Percentiles rank a stretch among this genome's conserved stretches.
Evolutionary conservation across 805 yeast genomes (phyloP).

Genomic region (Candida takata): DNA sequence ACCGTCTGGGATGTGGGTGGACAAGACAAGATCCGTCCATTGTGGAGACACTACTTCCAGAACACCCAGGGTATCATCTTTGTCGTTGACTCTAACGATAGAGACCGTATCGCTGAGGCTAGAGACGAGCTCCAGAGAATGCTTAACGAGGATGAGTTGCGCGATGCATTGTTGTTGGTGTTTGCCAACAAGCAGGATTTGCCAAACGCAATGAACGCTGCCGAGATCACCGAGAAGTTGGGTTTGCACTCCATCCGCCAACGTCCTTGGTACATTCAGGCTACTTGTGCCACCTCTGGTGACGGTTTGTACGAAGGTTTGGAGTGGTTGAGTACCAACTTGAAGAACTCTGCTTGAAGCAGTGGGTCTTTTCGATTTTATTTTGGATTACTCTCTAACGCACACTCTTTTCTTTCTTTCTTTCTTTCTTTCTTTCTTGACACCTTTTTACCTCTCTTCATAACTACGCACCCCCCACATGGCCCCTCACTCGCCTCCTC

Average conservation of each 20-base stretch:
- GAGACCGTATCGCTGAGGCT: conserved; percentile 96
- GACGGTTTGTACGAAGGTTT: conserved; percentile 97
- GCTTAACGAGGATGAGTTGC: conserved; percentile 96
- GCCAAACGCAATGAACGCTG: conserved; percentile 98
- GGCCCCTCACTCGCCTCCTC: no score
- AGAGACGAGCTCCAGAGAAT: conserved; percentile 97
- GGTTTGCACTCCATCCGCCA: conserved; percentile 96
- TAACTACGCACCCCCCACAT: no score
- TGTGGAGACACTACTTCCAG: conserved; percentile 99
- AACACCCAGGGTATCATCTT: conserved; percentile 98
- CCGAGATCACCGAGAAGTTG: conserved; percentile 94
- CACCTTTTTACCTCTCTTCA: no score
- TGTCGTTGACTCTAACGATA: conserved; percentile 96
- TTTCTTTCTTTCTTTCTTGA: conserved; percentile 4
- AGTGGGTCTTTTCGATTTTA: background rate
- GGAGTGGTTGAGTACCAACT: conserved; percentile 91
- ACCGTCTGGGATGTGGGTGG: conserved; percentile 99
- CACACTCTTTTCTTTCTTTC: no score
- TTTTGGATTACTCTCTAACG: no score
- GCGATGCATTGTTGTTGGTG: conserved; percentile 91
- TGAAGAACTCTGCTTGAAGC: conserved; percentile 54
- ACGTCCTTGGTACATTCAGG: conserved; percentile 99
- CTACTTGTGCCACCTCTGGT: conserved; percentile 99
- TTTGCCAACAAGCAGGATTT: conserved; percentile 98
- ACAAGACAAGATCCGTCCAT: conserved; percentile 97